Conservation (phyloP, 2,329 filamentous ascomycete genomes). For the Blastomyces parvus region DNA sequence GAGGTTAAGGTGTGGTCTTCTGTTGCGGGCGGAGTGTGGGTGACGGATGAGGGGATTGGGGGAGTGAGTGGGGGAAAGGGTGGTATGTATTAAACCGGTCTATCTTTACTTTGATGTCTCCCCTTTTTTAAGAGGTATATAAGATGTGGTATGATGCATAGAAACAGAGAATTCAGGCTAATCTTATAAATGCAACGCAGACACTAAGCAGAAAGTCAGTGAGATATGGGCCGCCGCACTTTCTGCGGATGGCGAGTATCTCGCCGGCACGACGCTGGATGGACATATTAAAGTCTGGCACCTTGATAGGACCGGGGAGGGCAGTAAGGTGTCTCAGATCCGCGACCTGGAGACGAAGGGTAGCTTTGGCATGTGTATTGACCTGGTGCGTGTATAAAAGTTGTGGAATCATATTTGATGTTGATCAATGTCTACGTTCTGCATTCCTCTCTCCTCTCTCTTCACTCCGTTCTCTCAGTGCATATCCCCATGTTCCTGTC, state of each 20-base stretch:
- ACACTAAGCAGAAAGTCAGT: constrained; percentile 48
- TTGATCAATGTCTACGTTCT: too few relatives aligned
- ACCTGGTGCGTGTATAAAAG: constrained; percentile 46
- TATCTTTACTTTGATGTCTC: neutral
- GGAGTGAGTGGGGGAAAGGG: constrained; percentile 24
- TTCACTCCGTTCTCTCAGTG: neutral
- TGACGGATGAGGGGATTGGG: constrained; percentile 39
- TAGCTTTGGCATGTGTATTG: constrained; percentile 82
- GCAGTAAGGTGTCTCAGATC: constrained; percentile 51
- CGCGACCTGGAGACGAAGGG: constrained; percentile 84
- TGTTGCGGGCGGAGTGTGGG: constrained; percentile 48
- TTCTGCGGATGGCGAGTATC: constrained; percentile 70
- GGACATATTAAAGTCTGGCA: constrained; percentile 89
- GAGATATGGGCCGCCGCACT: constrained; percentile 83
- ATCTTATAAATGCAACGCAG: constrained; percentile 19
- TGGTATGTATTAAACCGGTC: neutral
- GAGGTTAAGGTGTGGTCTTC: constrained; percentile 75
- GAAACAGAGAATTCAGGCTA: neutral
- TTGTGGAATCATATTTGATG: too few relatives aligned
- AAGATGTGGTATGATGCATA: neutral
- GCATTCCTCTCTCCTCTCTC: neutral
- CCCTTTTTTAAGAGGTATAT: neutral
- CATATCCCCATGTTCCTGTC: neutral
- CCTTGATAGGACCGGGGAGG: constrained; percentile 31
- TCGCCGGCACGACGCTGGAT: constrained; percentile 81